Base-by-base conservation (phyloP, 257 asterid genomes). In the Ilex aquifolium region DNA sequence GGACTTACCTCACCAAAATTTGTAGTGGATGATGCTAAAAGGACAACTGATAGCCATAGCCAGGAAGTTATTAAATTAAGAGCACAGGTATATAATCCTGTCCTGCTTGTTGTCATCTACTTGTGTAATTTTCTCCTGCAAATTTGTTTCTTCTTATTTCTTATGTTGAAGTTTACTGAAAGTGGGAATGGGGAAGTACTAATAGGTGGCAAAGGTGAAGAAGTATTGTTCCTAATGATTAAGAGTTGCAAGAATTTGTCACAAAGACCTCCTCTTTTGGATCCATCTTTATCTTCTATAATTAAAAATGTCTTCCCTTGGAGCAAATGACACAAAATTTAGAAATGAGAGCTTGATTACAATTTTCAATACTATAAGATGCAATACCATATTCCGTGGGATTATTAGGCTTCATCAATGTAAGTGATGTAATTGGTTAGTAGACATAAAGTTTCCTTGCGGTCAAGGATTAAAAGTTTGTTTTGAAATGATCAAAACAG, bases 1-100 rank as follows among this genome's bases (percentile, higher is more conserved):
- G 98, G 98, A 49, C 97, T 91, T 56, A 74, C 95, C 46, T 86
- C 95, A 16, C 96, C 95, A 16, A 88, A 88, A 72, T 59, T 88
- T 57, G 83, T 67, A 69, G 53, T 85, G 72, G 95, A 82, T 53
- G 91, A 89, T 31, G 75, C 83, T 44, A 89, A 83, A 74, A 75
- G 70, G 80, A 65, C 87, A 13, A 83, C 79, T 56, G 95, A 82
- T 66, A 74, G 74, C 79, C 93, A 83, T 68, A 81, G 83, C 76
- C 91, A 88, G 72, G 98, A 91, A 83, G 88, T 88, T 65, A 67
- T 72, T 62, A 88, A 78, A 71, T 80, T 91, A 75, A 82, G 95
- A 77, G 88, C 87, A 63, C 98, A 91, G 98, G 98, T 91, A 73
- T 61, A 21, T 39, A 44, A 44, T 52, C 51, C 65, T 68, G 30